A percentile compares a stretch with the other conserved stretches of the same genome.
Evolutionary conservation across 2,329 filamentous ascomycete genomes (phyloP).

Genomic region (Podosphaera xanthii): DNA sequence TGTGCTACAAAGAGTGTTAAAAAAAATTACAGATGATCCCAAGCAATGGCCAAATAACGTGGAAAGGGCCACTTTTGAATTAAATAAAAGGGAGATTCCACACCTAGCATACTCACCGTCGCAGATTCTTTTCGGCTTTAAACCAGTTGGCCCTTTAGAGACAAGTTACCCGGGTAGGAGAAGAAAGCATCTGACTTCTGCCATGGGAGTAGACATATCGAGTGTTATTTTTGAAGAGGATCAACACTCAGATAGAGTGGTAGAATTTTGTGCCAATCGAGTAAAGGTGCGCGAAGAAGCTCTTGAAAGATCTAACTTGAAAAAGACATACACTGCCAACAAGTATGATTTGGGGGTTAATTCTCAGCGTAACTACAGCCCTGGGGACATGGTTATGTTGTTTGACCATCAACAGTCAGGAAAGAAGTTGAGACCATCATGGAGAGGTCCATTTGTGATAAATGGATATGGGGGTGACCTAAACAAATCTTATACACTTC

Average conservation of each 20-base stretch:
- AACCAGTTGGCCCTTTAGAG: not conserved
- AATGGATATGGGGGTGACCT: not conserved
- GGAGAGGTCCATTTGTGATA: conserved; percentile 1
- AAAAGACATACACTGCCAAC: not conserved
- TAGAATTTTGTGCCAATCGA: not conserved
- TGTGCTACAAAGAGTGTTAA: not conserved
- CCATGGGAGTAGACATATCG: not conserved
- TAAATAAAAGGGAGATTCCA: not conserved
- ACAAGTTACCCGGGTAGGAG: not conserved
- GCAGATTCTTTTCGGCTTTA: not conserved
- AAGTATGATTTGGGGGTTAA: not conserved
- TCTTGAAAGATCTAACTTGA: not conserved
- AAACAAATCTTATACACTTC: not conserved
- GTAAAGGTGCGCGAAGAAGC: not conserved
- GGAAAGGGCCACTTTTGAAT: not conserved
- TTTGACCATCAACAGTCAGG: not conserved
- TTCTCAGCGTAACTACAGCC: not conserved
- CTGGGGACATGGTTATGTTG: not conserved
- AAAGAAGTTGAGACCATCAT: not conserved
- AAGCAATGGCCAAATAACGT: not conserved
- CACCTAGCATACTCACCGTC: not conserved
- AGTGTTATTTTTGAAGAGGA: not conserved
- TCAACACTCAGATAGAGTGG: not conserved
- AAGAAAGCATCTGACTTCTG: not conserved
- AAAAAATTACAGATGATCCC: not conserved